Evolutionary conservation across 257 asterid genomes (phyloP).

Genomic region (Anisodus tanguticus): DNA sequence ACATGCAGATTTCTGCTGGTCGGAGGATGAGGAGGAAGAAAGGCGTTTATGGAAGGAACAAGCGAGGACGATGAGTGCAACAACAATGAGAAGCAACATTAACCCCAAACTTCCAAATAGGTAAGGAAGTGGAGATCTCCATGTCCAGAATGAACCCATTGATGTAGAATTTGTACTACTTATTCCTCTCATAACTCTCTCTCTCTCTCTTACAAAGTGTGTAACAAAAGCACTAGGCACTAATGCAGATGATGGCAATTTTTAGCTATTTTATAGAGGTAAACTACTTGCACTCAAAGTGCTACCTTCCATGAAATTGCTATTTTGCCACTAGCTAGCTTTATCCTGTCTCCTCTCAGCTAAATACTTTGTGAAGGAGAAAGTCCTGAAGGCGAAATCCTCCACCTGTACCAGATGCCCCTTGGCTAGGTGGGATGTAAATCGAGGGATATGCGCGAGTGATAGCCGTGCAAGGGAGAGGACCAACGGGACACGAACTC

Average conservation of each 20-base stretch:
- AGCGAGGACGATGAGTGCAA: constrained; percentile 58
- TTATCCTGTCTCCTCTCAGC: not conserved
- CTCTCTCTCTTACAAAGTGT: constrained; percentile 1
- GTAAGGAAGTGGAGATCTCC: constrained; percentile 82
- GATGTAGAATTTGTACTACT: not conserved
- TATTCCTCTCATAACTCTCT: constrained; percentile 39
- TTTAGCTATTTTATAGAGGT: constrained; percentile 21
- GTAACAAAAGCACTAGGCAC: not conserved
- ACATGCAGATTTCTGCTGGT: constrained; percentile 45
- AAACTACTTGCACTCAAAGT: not conserved
- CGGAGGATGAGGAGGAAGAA: not conserved
- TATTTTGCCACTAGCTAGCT: constrained; percentile 9
- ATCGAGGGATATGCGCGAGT: too few species aligned
- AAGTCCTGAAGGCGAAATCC: too few species aligned
- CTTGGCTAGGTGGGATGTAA: too few species aligned
- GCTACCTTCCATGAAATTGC: constrained; percentile 4
- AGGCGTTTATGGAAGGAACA: constrained; percentile 53
- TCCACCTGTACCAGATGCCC: too few species aligned
- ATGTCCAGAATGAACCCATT: constrained; percentile 49
- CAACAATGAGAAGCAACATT: constrained; percentile 47
- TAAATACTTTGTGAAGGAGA: too few species aligned
- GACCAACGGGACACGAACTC: too few species aligned
- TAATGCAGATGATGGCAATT: not conserved
- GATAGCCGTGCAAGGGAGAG: too few species aligned
- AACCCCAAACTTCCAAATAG: constrained; percentile 59